Conservation (phyloP, 768 basidiomycete genomes). For the Piloderma croceum region DNA sequence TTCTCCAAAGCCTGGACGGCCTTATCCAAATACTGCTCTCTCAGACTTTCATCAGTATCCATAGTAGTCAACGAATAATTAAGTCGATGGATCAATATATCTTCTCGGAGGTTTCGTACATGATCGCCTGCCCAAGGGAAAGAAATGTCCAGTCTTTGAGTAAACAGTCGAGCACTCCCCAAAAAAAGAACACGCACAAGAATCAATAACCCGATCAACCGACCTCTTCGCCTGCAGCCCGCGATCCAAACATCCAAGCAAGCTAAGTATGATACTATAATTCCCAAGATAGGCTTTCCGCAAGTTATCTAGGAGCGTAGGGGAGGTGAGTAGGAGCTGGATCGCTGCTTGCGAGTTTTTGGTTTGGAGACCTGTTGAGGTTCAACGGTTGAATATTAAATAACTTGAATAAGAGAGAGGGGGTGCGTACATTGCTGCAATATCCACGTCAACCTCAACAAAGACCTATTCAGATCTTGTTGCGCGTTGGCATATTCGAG, state of each 20-base stretch:
- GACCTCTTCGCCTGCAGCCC: conserved; percentile 82
- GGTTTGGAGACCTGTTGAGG: conserved; percentile 50
- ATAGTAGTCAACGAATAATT: conserved; percentile 80
- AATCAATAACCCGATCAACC: conserved; percentile 87
- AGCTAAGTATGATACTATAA: conserved; percentile 84
- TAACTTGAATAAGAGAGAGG: neutral
- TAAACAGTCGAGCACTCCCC: no score
- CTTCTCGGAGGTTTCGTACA: conserved; percentile 87
- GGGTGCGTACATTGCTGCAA: conserved; percentile 65
- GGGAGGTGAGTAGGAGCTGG: conserved; percentile 75
- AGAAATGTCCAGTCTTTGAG: no score
- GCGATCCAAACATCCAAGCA: conserved; percentile 88
- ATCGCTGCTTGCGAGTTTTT: conserved; percentile 75
- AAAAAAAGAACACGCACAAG: conserved; percentile 35
- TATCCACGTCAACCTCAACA: conserved; percentile 74
- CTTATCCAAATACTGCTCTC: conserved; percentile 51
- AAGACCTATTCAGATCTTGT: conserved; percentile 70
- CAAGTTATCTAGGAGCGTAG: conserved; percentile 75
- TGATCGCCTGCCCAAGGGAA: conserved; percentile 62
- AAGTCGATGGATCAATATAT: conserved; percentile 76
- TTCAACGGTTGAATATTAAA: no score
- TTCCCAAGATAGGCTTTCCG: conserved; percentile 90
- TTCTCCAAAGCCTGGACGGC: conserved; percentile 79
- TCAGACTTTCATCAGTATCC: conserved; percentile 50
- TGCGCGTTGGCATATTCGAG: conserved; percentile 75